Base-by-base conservation (phyloP, 2,329 filamentous ascomycete genomes). In the Bipolaris sorokiniana region DNA sequence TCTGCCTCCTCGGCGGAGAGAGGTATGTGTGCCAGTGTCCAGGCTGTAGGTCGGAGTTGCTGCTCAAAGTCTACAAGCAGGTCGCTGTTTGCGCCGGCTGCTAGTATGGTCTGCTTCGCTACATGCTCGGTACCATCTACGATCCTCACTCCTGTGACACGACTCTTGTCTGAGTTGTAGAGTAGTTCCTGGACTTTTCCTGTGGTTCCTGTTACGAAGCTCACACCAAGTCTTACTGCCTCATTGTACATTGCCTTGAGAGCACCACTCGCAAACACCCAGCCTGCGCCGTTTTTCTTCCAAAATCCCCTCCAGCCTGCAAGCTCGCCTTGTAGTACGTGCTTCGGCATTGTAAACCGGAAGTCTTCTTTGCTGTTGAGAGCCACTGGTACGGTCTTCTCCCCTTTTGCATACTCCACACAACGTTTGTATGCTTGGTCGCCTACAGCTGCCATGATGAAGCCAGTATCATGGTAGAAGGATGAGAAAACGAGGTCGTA, bases 31-130 rank as follows among this genome's bases (percentile, higher is more conserved):
- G 77, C 80, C 1, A 85, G 67, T 18, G 82, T 84, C 81, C 82
- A 84, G 1, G 82, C 82, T 3, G 81, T 84, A 2, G 82, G 81
- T n/a, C 81, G 76, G 7, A 85, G 68, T 62, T 86, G 83, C 33
- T 79, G 74, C 65, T 83, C 76, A 56, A 84, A 80, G 57, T 84
- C 80, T 1, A 85, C 66, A 0, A 85, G 67, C 3, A 68, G 65
- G 33, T 80, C 77, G 15, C 80, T 80, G 37, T 76, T 77, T 13
- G 83, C 83, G 3, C 83, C 83, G 3, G 82, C 80, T 15, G 79
- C 76, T 11, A 86, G 74, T 22, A 85, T 80, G 0, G 77, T 81
- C 16, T 74, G 76, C 3, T 80, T 72, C 15, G 82, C 82, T 0
- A 28, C 58, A 59, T 83, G 76, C 2, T 73, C 48, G 0, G 63